These are phyloP conservation scores for Cyberlindnera euphorbiiphila DNA, from an alignment of 805 yeast species.

Conservation along the genomic window DNA sequence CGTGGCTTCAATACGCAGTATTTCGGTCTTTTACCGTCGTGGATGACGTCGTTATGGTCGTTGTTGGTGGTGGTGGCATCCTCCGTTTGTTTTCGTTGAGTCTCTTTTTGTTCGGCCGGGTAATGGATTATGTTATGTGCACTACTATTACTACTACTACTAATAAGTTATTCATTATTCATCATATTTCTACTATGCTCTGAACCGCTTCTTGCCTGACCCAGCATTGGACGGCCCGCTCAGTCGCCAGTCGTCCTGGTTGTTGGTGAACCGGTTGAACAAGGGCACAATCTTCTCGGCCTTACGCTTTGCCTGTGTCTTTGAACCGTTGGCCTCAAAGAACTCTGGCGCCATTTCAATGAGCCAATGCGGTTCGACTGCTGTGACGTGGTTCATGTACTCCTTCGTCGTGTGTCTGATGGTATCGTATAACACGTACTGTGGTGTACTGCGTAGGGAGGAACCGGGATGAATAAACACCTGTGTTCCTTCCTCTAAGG, in stretches of 20 bases:
- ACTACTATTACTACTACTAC: too few relatives aligned
- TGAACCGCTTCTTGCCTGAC: slow-evolving; percentile 33
- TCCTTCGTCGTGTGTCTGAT: slow-evolving; percentile 80
- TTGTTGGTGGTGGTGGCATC: too few relatives aligned
- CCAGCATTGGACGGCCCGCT: slow-evolving; percentile 34
- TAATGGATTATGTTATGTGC: too few relatives aligned
- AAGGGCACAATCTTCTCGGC: slow-evolving; percentile 74
- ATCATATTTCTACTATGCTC: slow-evolving; percentile 12
- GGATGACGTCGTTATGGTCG: too few relatives aligned
- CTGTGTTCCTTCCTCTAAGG: slow-evolving; percentile 64
- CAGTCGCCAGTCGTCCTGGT: slow-evolving; percentile 74
- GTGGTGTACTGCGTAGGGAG: slow-evolving; percentile 61
- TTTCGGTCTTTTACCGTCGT: too few relatives aligned
- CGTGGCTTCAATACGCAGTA: too few relatives aligned
- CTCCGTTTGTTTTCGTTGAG: too few relatives aligned
- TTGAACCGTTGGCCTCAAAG: slow-evolving; percentile 51
- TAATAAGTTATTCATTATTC: neutral
- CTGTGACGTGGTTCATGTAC: slow-evolving; percentile 85
- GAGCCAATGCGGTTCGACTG: slow-evolving; percentile 81
- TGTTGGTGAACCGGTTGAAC: slow-evolving; percentile 52
- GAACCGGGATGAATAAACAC: slow-evolving; percentile 89
- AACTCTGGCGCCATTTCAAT: slow-evolving; percentile 65
- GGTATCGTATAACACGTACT: slow-evolving; percentile 79
- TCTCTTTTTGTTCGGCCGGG: too few relatives aligned
- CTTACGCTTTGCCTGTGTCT: slow-evolving; percentile 41